Evolutionary conservation across 768 basidiomycete genomes (phyloP), one percentile per base, ranked within the genome.

Genomic region (Tylopilus rubrobrunneus): DNA sequence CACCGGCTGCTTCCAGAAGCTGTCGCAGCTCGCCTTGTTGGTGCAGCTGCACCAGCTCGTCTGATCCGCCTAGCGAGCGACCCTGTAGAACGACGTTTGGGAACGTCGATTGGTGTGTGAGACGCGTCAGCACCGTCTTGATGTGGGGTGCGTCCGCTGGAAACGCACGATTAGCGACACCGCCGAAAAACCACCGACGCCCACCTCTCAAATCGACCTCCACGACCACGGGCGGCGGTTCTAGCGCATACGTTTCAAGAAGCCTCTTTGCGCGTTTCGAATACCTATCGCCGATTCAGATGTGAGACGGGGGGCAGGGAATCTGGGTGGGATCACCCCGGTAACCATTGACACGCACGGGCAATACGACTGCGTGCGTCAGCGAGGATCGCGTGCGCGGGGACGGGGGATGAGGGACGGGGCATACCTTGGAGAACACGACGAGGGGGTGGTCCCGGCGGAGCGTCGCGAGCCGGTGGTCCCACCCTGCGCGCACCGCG

Each of bases 131-230:
- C 29, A 92, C 70, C 10, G 73, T 68, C 67, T 92, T 91, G 57
- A 92, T 76, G 28, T 82, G 72, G 9, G 74, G 71, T 1, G 76
- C 73, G 61, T 92, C 89, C 56, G 78, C 86, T 89, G 55, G 27
- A 12, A 12, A 42, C 11, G 34, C 29, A 33, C 23, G 5, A 34
- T 17, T 4, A 44, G 62, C 19, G 45, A 45, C 25, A 45, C 39
- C 7, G 0, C 8, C 29, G 8, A 36, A 34, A 14, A 23, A 11
- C 21, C 8, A 28, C 17, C 14, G 10, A 33, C 27, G 67, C 74
- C 37, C 58, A 83, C 87, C 78, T 70, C 90, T 78, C 10, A 83
- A 61, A 68, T 92, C 89, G 23, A 92, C 86, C 62, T 92, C 89
- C 29, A 92, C 72, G 33, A 91, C 71, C 55, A 79, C 81, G 1